Conservation (phyloP, 2,329 filamentous ascomycete species). For the Stagonosporopsis vannaccii region DNA sequence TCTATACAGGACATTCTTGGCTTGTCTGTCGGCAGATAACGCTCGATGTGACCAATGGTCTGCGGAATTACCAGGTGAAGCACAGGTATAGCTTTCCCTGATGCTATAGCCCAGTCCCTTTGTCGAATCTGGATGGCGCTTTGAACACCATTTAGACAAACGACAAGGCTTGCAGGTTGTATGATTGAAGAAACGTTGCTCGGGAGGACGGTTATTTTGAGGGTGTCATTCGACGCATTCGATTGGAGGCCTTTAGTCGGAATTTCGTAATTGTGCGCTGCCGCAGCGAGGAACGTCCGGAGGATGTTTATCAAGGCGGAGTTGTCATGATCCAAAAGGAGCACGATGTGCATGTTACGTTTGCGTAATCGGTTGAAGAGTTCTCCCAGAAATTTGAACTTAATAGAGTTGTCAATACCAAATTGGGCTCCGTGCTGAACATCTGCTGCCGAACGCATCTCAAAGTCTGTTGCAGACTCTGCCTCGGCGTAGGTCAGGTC, state of each 20-base stretch:
- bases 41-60: slow-evolving; percentile 55
- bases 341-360: slow-evolving; percentile 36
- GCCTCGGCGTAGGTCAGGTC: slow-evolving; percentile 42
- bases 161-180: slow-evolving; percentile 47
- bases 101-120: slow-evolving; percentile 33
- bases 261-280: slow-evolving; percentile 33
- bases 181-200: slow-evolving; percentile 29
- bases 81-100: slow-evolving; percentile 33
- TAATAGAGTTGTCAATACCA: slow-evolving; percentile 40
- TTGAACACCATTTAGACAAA: slow-evolving; percentile 51
- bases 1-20: slow-evolving; percentile 37
- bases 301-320: slow-evolving; percentile 35
- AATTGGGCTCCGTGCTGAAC: slow-evolving; percentile 33
- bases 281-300: slow-evolving; percentile 36
- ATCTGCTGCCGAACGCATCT: slow-evolving; percentile 22
- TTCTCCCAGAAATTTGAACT: slow-evolving; percentile 41
- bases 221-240: slow-evolving; percentile 17
- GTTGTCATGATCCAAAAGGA: slow-evolving; percentile 35
- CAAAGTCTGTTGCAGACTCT: slow-evolving; percentile 13
- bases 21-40: slow-evolving; percentile 40
- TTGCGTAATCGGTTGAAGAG: slow-evolving; percentile 34
- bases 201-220: slow-evolving; percentile 49
- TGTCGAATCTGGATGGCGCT: slow-evolving; percentile 34
- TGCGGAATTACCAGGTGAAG: slow-evolving; percentile 52
- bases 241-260: slow-evolving; percentile 28